Evolutionary conservation across 164 flowering plant genomes (phyloP), one percentile per base, ranked within the genome.

Genomic region (Paratinospora sagittata): DNA sequence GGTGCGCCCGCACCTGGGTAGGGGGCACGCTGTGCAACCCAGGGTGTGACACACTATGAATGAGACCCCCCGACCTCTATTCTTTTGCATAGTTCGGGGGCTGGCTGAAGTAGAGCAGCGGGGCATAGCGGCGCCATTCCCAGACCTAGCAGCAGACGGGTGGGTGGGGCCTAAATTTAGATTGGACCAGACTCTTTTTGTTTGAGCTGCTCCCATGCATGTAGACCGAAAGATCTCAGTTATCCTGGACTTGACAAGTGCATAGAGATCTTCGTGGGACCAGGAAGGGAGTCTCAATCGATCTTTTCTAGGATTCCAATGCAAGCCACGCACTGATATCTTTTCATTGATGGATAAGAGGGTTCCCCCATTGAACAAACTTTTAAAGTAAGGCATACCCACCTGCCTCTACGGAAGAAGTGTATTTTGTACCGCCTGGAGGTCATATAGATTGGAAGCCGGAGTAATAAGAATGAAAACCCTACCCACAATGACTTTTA

Each of bases 191-290:
- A 45, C 52, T 45, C 52, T 45, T 45, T 45, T 45, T 45, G 63
- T 58, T 58, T 58, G 63, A 9, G 63, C 11, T 58, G 9, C 63
- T 58, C 63, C 26, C 63, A 58, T 8, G 24, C 63, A 58, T 19
- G 24, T 2, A n/a, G 26, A 58, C 11, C 9, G 63, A 0, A 58
- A 58, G 23, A 58, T 58, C 33, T 63, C 17, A 6, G 65, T 63
- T 63, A 30, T 27, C 65, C 36, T 63, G 36, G 65, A 63, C 36
- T 63, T 33, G 65, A 63, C 65, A 63, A 63, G 36, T 63, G 36
- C 68, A n/a, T 66, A 66, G 68, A 66, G 52, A 66, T 66, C 68
- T 23, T 66, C 52, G 52, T 66, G 68, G 68, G 52, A 66, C 68
- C 26, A 27, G 49, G 68, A 23, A 66, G 68, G 52, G 52, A 66